Percentiles rank a stretch among this genome's conserved stretches.
Evolutionary conservation across 305 asterid species (phyloP).

Genomic region (Fraxinus nigra): DNA sequence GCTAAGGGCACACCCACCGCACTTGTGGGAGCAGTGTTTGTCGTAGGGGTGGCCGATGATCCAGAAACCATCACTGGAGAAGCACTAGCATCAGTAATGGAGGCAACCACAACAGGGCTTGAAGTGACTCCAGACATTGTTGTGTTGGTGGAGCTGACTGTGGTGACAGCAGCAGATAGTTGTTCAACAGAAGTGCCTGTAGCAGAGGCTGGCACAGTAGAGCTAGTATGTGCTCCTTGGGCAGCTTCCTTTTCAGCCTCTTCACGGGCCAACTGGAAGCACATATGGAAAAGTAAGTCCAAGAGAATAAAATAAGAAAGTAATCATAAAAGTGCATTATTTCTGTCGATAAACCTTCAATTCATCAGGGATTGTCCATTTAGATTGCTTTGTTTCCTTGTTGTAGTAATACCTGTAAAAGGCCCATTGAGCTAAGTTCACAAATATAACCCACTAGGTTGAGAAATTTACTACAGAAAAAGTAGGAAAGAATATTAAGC

Average conservation of each 20-base stretch:
- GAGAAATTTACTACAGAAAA: background rate
- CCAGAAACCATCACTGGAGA: constrained; percentile 48
- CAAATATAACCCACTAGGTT: constrained; percentile 2
- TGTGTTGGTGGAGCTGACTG: constrained; percentile 44
- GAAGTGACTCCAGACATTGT: constrained; percentile 41
- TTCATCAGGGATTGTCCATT: constrained; percentile 95
- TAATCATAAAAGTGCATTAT: constrained; percentile 4
- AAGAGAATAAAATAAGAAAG: constrained; percentile 5
- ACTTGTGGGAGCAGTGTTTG: constrained; percentile 40
- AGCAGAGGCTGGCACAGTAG: constrained; percentile 42
- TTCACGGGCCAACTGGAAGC: constrained; percentile 88
- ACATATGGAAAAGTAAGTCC: constrained; percentile 33
- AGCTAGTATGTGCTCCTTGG: constrained; percentile 44
- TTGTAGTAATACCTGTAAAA: constrained; percentile 80
- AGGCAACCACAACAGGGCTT: constrained; percentile 58
- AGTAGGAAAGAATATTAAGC: background rate
- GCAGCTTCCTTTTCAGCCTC: constrained; percentile 70
- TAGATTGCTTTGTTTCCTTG: constrained; percentile 95
- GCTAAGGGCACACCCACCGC: constrained; percentile 37
- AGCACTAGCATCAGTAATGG: constrained; percentile 52
- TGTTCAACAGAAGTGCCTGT: constrained; percentile 49
- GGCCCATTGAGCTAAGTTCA: constrained; percentile 18
- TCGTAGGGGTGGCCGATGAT: constrained; percentile 45
- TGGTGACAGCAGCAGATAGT: constrained; percentile 41
- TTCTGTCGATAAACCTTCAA: constrained; percentile 56